A percentile compares a stretch with the other conserved stretches of the same genome.
Conservation (phyloP, 257 asterid genomes). For the Paulownia fortunei region DNA sequence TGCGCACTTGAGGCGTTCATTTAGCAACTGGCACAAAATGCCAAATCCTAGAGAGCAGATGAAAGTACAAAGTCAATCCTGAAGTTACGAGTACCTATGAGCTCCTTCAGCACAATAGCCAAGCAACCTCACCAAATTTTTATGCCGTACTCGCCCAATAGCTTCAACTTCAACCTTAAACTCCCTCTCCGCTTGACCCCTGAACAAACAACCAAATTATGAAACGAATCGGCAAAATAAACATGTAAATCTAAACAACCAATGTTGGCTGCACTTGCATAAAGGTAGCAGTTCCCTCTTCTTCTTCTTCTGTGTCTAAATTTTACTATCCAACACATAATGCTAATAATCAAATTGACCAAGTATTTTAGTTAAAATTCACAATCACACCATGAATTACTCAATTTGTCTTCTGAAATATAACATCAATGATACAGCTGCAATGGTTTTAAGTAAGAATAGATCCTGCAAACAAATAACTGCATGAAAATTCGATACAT, state of each 20-base stretch:
- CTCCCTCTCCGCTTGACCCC: conserved; percentile 97
- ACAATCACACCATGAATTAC: neutral
- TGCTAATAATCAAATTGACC: neutral
- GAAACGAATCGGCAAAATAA: neutral
- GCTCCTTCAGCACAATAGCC: conserved; percentile 96
- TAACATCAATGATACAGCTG: neutral
- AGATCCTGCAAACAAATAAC: neutral
- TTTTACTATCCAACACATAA: neutral
- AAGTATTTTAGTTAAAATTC: neutral
- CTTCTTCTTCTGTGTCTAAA: neutral
- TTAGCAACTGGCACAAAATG: neutral
- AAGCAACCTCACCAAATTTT: conserved; percentile 91
- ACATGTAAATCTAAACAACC: neutral
- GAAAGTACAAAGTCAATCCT: neutral
- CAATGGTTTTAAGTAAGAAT: neutral
- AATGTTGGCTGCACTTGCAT: neutral
- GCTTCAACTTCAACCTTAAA: conserved; percentile 97
- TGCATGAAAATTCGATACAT: neutral
- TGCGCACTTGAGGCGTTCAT: neutral
- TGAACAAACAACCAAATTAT: conserved; percentile 31
- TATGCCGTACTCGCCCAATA: conserved; percentile 90
- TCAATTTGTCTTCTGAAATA: neutral
- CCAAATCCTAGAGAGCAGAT: neutral
- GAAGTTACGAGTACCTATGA: conserved; percentile 59
- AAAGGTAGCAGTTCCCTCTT: neutral